phyloP scores from a whole-genome alignment of 2,329 filamentous ascomycete genomes.

The Trichoderma sp. region DNA sequence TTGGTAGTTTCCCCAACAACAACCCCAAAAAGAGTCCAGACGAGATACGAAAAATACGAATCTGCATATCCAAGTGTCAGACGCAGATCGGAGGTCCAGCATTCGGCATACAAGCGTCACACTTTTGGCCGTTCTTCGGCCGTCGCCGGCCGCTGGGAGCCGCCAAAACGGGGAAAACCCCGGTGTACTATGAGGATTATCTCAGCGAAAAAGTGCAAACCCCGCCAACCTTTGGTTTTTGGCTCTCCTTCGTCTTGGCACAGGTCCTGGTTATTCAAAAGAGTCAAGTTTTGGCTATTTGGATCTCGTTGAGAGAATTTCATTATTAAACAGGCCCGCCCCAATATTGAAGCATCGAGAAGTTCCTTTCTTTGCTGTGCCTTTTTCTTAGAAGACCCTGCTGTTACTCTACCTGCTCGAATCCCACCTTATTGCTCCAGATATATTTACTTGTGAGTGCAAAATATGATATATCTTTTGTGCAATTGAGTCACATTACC shows the following conservation, averaged over 20 bases:
- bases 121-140: not conserved
- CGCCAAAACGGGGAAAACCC: not conserved
- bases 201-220: not conserved
- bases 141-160: conserved; percentile 13
- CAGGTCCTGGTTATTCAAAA: not conserved
- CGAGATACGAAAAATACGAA: not conserved
- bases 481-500: not conserved
- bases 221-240: not conserved
- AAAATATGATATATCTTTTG: not conserved
- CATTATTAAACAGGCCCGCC: not conserved
- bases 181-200: not conserved
- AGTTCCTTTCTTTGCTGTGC: not conserved
- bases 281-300: not conserved
- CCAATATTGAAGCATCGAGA: not conserved
- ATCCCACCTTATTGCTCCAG: not conserved
- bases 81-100: not conserved
- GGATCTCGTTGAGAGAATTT: not conserved
- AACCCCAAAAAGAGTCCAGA: not conserved
- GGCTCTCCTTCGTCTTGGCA: not conserved
- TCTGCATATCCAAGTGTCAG: not conserved
- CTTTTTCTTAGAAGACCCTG: not conserved
- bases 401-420: not conserved
- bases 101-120: not conserved
- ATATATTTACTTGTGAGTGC: not conserved
- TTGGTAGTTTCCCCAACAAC: not conserved